These are phyloP conservation scores for Xylariales sp. DNA, from an alignment of 2,329 filamentous ascomycete species.

Conservation along the genomic window DNA sequence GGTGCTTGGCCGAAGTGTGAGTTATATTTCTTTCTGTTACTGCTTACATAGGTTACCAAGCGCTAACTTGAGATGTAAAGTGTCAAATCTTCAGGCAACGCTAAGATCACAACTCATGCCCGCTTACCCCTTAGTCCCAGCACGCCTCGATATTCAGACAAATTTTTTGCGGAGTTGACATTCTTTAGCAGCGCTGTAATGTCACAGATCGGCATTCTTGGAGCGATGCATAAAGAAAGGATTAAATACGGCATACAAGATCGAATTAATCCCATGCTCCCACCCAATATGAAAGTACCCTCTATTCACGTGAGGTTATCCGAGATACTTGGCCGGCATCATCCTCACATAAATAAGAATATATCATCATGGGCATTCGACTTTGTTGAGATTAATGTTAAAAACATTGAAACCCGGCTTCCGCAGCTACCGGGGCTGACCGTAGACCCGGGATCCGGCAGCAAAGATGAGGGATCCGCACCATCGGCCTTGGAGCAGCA, in stretches of 20 bases:
- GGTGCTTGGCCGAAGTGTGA: slow-evolving; percentile 79
- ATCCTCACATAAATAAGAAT: slow-evolving; percentile 38
- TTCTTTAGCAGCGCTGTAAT: slow-evolving; percentile 64
- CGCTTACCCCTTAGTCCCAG: slow-evolving; percentile 58
- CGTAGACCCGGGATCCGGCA: slow-evolving; percentile 24
- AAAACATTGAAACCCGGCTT: slow-evolving; percentile 53
- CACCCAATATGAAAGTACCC: slow-evolving; percentile 60
- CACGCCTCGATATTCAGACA: slow-evolving; percentile 58
- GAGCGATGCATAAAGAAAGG: slow-evolving; percentile 58
- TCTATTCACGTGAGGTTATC: slow-evolving; percentile 62
- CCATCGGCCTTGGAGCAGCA: slow-evolving; percentile 38
- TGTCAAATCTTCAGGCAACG: slow-evolving; percentile 37
- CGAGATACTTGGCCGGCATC: slow-evolving; percentile 51
- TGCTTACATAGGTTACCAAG: slow-evolving; percentile 7
- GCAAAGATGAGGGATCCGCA: slow-evolving; percentile 16
- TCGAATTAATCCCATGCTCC: slow-evolving; percentile 54
- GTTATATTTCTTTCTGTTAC: slow-evolving; percentile 45
- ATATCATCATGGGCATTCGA: slow-evolving; percentile 67
- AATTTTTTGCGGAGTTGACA: slow-evolving; percentile 65
- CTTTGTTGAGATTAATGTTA: slow-evolving; percentile 68
- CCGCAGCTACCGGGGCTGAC: slow-evolving; percentile 20
- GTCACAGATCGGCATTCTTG: slow-evolving; percentile 61
- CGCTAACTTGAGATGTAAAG: slow-evolving; percentile 34
- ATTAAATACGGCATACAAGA: slow-evolving; percentile 55
- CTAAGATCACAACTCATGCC: slow-evolving; percentile 50